phyloP scores from a whole-genome alignment of 371 early-diverging fungal species.

The Apophysomyces ossiformis region DNA sequence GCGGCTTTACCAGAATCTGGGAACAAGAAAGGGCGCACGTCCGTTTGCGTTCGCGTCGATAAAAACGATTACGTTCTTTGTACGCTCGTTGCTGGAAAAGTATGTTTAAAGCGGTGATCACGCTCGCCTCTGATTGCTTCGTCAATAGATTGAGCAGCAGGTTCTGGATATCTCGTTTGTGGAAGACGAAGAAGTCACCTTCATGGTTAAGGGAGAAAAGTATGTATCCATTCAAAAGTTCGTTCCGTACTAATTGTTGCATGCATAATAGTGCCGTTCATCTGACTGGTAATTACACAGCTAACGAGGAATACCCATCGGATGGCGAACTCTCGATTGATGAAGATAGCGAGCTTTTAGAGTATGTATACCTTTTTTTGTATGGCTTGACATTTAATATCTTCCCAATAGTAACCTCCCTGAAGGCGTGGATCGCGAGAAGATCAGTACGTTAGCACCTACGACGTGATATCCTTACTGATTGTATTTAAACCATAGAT shows the following conservation, averaged over 20 bases:
- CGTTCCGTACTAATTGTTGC: not conserved
- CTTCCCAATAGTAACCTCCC: not conserved
- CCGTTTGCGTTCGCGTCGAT: conserved; percentile 69
- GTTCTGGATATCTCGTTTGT: conserved; percentile 71
- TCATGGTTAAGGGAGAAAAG: conserved; percentile 68
- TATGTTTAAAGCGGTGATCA: conserved; percentile 12
- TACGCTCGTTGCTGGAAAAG: conserved; percentile 67
- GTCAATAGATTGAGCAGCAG: conserved; percentile 56
- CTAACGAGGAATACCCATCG: conserved; percentile 12
- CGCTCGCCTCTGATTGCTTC: not conserved
- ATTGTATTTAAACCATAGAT: not conserved
- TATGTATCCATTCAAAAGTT: conserved; percentile 14
- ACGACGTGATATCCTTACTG: not conserved
- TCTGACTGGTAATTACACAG: conserved; percentile 32
- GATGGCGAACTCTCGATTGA: conserved; percentile 5
- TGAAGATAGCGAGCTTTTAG: not conserved
- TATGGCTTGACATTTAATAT: not conserved
- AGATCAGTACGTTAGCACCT: conserved; percentile 17
- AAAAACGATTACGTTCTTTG: conserved; percentile 76
- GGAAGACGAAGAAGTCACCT: conserved; percentile 81
- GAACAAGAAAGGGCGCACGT: conserved; percentile 56
- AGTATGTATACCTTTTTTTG: not conserved
- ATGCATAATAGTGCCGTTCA: conserved; percentile 21
- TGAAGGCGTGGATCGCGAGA: conserved; percentile 19
- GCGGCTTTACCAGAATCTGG: conserved; percentile 65